Conservation (phyloP, 2,329 filamentous ascomycete genomes). For the Sclerotinia nivalis region DNA sequence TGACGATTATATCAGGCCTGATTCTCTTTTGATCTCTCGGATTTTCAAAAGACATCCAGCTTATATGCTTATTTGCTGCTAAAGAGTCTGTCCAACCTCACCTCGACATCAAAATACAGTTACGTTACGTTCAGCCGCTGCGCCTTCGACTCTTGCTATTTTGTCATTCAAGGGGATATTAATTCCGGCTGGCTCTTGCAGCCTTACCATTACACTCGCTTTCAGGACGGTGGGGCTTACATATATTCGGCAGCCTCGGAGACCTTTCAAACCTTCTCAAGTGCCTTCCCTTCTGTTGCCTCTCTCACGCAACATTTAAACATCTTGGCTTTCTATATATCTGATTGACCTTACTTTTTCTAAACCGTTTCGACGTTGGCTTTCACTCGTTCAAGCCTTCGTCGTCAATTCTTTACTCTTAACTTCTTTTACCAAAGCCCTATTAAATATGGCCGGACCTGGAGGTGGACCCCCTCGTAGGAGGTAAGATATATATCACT, state of each 20-base stretch:
- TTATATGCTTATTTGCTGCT: conserved; percentile 36
- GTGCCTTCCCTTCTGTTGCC: conserved; percentile 30
- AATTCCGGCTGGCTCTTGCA: conserved; percentile 32
- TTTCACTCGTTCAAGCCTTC: conserved; percentile 43
- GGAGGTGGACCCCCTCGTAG: conserved; percentile 87
- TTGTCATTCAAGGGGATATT: conserved; percentile 22
- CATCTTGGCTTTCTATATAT: conserved; percentile 24
- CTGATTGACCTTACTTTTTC: conserved; percentile 25
- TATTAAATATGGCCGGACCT: conserved; percentile 77
- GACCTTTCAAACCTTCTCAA: conserved; percentile 26
- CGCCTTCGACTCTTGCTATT: conserved; percentile 30
- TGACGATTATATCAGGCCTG: conserved; percentile 25
- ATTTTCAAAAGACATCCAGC: conserved; percentile 14
- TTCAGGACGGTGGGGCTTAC: conserved; percentile 28
- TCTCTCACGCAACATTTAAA: conserved; percentile 11
- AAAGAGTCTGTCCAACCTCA: conserved; percentile 16
- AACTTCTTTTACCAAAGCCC: conserved; percentile 30
- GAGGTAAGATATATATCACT: conserved; percentile 49
- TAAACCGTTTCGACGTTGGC: conserved; percentile 37
- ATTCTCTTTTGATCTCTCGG: conserved; percentile 15
- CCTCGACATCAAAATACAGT: conserved; percentile 30
- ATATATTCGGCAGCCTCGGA: conserved; percentile 38
- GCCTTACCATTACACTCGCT: conserved; percentile 38
- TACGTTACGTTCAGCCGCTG: conserved; percentile 39
- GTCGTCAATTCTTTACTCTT: conserved; percentile 39